Percentiles rank a stretch among this genome's conserved stretches.
Conservation (phyloP, 2,329 filamentous ascomycete species). For the Lecanicillium sp. region DNA sequence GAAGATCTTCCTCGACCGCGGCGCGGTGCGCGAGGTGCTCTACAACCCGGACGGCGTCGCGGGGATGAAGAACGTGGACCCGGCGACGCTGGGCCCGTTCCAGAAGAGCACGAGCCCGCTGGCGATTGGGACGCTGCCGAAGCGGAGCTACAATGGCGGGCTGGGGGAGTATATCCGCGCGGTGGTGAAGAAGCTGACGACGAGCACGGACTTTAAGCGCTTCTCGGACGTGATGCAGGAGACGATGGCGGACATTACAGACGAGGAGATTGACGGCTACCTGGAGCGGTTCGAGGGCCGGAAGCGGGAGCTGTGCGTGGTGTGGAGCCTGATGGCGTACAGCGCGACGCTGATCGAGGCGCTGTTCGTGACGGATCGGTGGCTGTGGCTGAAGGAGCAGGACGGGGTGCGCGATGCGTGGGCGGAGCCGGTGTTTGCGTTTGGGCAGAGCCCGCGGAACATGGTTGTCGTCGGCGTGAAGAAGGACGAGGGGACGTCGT, state of each 20-base stretch:
- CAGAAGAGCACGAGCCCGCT: constrained; percentile 66
- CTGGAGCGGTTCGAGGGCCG: constrained; percentile 56
- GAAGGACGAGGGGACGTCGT: constrained; percentile 32
- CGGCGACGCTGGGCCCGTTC: constrained; percentile 33
- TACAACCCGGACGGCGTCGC: constrained; percentile 26
- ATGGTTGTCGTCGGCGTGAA: constrained; percentile 91
- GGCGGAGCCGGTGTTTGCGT: constrained; percentile 94
- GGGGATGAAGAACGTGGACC: constrained; percentile 17
- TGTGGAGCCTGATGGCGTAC: constrained; percentile 96
- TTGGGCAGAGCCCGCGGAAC: constrained; percentile 78
- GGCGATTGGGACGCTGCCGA: constrained; percentile 79
- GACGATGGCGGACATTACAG: constrained; percentile 62
- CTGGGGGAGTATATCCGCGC: constrained; percentile 75
- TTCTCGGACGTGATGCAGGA: constrained; percentile 56
- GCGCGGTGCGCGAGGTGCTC: constrained; percentile 60
- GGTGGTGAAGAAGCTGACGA: constrained; percentile 68
- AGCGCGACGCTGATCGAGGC: constrained; percentile 86
- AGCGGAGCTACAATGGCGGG: constrained; percentile 64
- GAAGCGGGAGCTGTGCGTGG: constrained; percentile 75
- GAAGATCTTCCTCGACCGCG: constrained; percentile 82
- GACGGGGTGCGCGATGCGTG: constrained; percentile 66
- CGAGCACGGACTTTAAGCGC: constrained; percentile 49
- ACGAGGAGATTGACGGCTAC: constrained; percentile 70
- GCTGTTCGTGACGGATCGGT: constrained; percentile 83
- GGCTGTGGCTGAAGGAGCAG: constrained; percentile 80